phyloP scores from a whole-genome alignment of 2,329 filamentous ascomycete species.

The Arthrobotrys conoides region DNA sequence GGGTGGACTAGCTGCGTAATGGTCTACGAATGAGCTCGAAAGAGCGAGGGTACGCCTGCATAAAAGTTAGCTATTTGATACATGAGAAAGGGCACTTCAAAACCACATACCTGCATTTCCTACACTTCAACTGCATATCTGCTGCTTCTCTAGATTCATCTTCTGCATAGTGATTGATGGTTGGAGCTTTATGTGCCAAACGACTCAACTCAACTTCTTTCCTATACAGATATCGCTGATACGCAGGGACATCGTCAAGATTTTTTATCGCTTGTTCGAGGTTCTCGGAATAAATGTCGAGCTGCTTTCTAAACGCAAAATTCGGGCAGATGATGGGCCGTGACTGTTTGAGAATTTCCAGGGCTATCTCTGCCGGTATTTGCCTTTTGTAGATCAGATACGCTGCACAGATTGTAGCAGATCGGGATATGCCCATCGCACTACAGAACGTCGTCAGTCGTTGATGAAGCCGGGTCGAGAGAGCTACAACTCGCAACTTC shows the following conservation, averaged over 20 bases:
- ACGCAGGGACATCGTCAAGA: slow-evolving; percentile 78
- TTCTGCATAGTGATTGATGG: slow-evolving; percentile 86
- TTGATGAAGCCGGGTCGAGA: not conserved
- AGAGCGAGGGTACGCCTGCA: slow-evolving; percentile 67
- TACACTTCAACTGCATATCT: slow-evolving; percentile 79
- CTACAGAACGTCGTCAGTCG: slow-evolving; percentile 68
- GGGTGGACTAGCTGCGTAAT: slow-evolving; percentile 47
- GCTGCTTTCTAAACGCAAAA: slow-evolving; percentile 88
- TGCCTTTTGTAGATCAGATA: slow-evolving; percentile 81
- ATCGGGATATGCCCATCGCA: slow-evolving; percentile 96
- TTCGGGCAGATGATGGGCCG: slow-evolving; percentile 90
- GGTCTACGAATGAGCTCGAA: slow-evolving; percentile 68
- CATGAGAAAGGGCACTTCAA: not conserved
- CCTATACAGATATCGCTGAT: slow-evolving; percentile 83
- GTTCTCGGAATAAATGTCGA: slow-evolving; percentile 90
- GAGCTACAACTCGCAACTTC: slow-evolving; percentile 63
- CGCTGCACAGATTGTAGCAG: slow-evolving; percentile 84
- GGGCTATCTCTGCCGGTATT: slow-evolving; percentile 72
- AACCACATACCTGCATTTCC: slow-evolving; percentile 82
- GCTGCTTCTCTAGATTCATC: slow-evolving; percentile 70
- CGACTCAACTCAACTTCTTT: slow-evolving; percentile 77
- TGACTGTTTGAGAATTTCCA: slow-evolving; percentile 78
- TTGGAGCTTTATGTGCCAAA: slow-evolving; percentile 82
- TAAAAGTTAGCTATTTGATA: slow-evolving; percentile 48
- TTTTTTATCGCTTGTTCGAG: slow-evolving; percentile 77